phyloP scores from a whole-genome alignment of 768 basidiomycete species.

The Auricularia cornea region DNA sequence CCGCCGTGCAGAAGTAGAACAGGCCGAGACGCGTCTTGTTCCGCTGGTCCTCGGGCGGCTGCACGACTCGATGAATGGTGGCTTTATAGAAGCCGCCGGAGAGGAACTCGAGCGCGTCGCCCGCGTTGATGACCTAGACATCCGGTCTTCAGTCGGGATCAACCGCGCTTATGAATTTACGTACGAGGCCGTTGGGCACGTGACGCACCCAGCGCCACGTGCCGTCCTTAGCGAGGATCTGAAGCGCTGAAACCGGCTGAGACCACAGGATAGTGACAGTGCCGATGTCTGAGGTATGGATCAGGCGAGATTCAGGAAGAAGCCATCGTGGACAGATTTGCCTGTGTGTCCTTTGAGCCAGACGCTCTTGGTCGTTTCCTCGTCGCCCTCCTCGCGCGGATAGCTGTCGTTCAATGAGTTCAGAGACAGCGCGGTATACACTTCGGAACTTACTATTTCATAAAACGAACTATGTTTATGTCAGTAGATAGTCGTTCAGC shows the following conservation, averaged over 20 bases:
- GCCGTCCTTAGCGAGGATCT: slow-evolving; percentile 27
- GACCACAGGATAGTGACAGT: slow-evolving; percentile 30
- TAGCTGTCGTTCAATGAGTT: slow-evolving; percentile 16
- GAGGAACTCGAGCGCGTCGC: slow-evolving; percentile 27
- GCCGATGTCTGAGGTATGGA: slow-evolving; percentile 21
- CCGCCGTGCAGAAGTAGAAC: slow-evolving; percentile 27
- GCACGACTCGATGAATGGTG: slow-evolving; percentile 31
- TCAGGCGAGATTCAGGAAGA: too few species aligned
- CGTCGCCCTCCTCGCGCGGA: slow-evolving; percentile 25
- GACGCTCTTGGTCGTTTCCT: slow-evolving; percentile 18
- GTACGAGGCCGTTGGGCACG: slow-evolving; percentile 28
- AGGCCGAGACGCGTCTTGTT: slow-evolving; percentile 26
- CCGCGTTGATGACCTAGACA: slow-evolving; percentile 33
- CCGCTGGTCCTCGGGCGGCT: slow-evolving; percentile 28
- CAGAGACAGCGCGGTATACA: not conserved
- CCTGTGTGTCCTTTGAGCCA: slow-evolving; percentile 34
- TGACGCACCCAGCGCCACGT: slow-evolving; percentile 31
- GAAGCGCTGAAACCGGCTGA: slow-evolving; percentile 30
- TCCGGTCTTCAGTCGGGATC: not conserved
- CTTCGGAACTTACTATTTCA: slow-evolving; percentile 47
- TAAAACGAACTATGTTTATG: slow-evolving; percentile 40
- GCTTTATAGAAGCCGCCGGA: slow-evolving; percentile 30
- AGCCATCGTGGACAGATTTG: slow-evolving; percentile 1
- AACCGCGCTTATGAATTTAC: too few species aligned
- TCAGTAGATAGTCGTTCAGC: not conserved